Percentiles rank a stretch among this genome's conserved stretches.
Conservation (phyloP, 495 filamentous ascomycete genomes). For the Neurospora sp. region DNA sequence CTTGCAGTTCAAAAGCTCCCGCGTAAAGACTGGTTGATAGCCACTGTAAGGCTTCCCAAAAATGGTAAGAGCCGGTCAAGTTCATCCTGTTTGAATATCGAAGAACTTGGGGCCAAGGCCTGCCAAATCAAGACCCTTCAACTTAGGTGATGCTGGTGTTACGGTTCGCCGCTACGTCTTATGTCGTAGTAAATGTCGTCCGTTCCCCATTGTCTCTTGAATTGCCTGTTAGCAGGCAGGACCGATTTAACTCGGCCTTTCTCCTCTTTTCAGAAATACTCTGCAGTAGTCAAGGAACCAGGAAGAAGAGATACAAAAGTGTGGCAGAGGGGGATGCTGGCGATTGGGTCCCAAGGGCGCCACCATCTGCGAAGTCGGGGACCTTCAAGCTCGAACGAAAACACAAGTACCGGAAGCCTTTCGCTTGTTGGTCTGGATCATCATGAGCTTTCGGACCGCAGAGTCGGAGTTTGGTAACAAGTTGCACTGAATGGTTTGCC, state of each 20-base stretch:
- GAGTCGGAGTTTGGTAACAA: neutral
- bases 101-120: neutral
- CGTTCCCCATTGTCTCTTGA: neutral
- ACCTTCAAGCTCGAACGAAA: neutral
- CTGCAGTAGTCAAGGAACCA: neutral
- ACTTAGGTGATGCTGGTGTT: neutral
- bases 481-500: neutral
- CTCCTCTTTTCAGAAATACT: neutral
- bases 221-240: neutral
- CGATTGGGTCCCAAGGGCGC: neutral
- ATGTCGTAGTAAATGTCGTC: neutral
- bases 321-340: neutral
- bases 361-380: neutral
- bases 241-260: neutral
- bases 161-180: neutral
- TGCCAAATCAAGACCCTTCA: neutral
- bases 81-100: neutral
- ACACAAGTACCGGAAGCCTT: neutral
- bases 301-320: neutral
- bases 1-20: neutral
- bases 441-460: neutral
- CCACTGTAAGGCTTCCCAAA: neutral
- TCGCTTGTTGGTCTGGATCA: neutral
- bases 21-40: neutral
- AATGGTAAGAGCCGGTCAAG: neutral